phyloP scores from a whole-genome alignment of 2,329 filamentous ascomycete species.

The Helotiales sp. region DNA sequence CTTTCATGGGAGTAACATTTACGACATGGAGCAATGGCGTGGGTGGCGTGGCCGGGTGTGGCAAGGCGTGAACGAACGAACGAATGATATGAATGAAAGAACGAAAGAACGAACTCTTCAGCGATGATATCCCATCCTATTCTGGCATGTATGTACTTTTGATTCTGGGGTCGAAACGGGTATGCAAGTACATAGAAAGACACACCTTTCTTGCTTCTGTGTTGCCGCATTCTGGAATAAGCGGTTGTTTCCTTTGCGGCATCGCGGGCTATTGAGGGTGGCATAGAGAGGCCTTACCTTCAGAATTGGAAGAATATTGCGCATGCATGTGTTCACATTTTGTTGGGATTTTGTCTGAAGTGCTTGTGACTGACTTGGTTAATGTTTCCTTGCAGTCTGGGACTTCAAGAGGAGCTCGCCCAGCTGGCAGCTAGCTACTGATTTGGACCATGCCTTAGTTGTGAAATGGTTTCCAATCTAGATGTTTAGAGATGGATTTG shows the following conservation, averaged over 20 bases:
- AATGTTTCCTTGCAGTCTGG: too few relatives aligned
- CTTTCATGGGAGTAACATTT: not conserved
- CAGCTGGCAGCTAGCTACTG: too few relatives aligned
- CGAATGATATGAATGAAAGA: constrained; percentile 1
- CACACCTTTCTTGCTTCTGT: not conserved
- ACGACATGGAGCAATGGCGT: not conserved
- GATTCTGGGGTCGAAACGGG: not conserved
- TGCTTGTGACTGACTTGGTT: not conserved
- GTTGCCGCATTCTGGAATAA: not conserved
- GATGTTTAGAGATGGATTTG: not conserved
- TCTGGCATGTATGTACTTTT: constrained; percentile 12
- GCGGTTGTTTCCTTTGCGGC: not conserved
- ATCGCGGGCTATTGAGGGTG: not conserved
- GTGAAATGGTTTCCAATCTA: too few relatives aligned
- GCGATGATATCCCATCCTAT: constrained; percentile 10
- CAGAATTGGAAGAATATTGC: not conserved
- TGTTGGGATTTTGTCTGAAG: too few relatives aligned
- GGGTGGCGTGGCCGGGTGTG: too few relatives aligned
- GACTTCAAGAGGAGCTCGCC: too few relatives aligned
- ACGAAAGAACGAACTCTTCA: not conserved
- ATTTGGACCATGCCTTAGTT: too few relatives aligned
- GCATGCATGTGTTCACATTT: not conserved
- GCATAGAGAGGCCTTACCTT: not conserved
- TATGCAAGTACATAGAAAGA: not conserved
- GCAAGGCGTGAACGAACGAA: not conserved